Evolutionary conservation across 768 basidiomycete species (phyloP).

Genomic region (Tylopilus felleus): DNA sequence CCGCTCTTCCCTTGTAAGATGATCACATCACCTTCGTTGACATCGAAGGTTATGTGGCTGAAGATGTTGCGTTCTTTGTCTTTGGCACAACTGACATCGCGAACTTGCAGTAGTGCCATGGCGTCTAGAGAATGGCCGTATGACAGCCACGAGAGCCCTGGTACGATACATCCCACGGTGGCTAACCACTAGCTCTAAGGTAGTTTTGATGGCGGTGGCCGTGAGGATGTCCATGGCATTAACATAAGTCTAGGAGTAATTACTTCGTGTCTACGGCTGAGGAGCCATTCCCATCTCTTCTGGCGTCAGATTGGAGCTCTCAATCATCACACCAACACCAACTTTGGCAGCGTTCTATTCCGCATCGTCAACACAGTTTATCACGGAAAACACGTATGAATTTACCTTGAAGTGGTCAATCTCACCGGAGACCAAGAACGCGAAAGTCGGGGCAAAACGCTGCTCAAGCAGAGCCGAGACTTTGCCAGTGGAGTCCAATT

Average conservation of each 20-base stretch:
- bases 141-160: neutral
- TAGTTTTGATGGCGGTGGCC: slow-evolving; percentile 12
- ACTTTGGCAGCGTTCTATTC: slow-evolving; percentile 86
- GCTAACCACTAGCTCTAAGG: neutral
- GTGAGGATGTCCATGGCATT: slow-evolving; percentile 21
- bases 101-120: slow-evolving; percentile 47
- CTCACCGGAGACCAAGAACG: slow-evolving; percentile 93
- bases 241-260: slow-evolving; percentile 30
- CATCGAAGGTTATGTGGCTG: slow-evolving; percentile 53
- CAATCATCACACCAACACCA: slow-evolving; percentile 97
- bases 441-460: slow-evolving; percentile 91
- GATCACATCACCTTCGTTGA: slow-evolving; percentile 73
- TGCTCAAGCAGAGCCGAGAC: slow-evolving; percentile 94
- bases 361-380: neutral
- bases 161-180: slow-evolving; percentile 16
- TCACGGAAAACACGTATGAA: neutral
- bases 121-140: neutral
- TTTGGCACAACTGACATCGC: slow-evolving; percentile 47
- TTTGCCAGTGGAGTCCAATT: slow-evolving; percentile 92
- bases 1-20: slow-evolving; percentile 81
- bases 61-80: slow-evolving; percentile 52
- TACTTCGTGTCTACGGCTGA: slow-evolving; percentile 39
- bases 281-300: slow-evolving; percentile 77
- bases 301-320: slow-evolving; percentile 75
- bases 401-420: slow-evolving; percentile 97